Evolutionary conservation across 768 basidiomycete species (phyloP), one percentile per base, ranked within the genome.

Genomic region (Leccinum boreale): DNA sequence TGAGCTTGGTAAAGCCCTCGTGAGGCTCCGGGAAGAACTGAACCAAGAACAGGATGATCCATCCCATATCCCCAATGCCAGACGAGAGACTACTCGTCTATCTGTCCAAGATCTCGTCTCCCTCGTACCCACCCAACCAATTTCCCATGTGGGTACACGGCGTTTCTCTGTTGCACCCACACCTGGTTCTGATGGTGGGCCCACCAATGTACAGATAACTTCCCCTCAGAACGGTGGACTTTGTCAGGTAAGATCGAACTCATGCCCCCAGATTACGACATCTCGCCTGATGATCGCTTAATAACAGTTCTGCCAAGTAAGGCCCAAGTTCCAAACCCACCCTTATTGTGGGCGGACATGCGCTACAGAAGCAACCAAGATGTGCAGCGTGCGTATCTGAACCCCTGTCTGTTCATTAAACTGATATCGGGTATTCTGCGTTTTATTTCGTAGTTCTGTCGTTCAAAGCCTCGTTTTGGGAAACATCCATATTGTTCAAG

Each of bases 1-100:
- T 61, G 86, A 90, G 68, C 81, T 90, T 31, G 89, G 89, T 44
- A 87, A 85, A 67, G 83, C 85, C 11, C 78, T 90, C 11, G 80
- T 83, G 62, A 80, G 85, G 61, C 73, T 90, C 62, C 77, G 89
- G 59, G 71, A 75, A 49, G 80, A 78, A 67, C 72, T 88, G 53
- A 83, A 81, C 66, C 62, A 62, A 21, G 72, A 69, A 58, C 68
- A 58, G 36, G 44, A 61, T 23, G 48, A 68, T 15, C 72, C 71
- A 3, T 59, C 61, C 7, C 64, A 64, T 11, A 61, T 72, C n/a
- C 71, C 70, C 24, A 61, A 53, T 10, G 72, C 63, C 21, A 63
- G 67, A 50, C 60, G 63, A 29, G 72, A 72, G 29, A 48, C 64
- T 6, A 67, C 64, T 53, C 72, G 71, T 42, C 63, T 72, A 19